Evolutionary conservation across 75 land plant genomes (phyloP), one percentile per base, ranked within the genome.

Genomic region (Picea sitchensis): DNA sequence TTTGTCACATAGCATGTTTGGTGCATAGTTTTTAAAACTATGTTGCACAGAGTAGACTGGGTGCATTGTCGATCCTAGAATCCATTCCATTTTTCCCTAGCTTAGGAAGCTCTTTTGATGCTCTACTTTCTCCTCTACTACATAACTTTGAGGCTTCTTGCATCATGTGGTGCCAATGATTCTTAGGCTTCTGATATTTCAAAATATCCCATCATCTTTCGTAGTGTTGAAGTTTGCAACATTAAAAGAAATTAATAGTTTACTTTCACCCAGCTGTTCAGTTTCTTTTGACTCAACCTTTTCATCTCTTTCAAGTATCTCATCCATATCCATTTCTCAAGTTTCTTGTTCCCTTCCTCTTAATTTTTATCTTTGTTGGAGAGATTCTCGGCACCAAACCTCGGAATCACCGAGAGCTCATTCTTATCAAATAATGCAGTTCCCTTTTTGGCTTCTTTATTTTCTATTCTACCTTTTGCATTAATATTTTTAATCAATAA

Each of bases 271-370:
- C 73, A 87, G 91, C 57, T 74, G 91, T n/a, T 83, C 93, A 72
- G 80, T 78, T 65, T 67, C 87, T 59, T 91, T 94, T 6, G 91
- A 81, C 82, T 96, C 99, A 69, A 98, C 98, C 80, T 98, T 98
- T 83, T 98, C 99, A 44, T 98, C 99, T 56, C 99, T 87, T 73
- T 92, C 99, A 86, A 98, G 88, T 75, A 98, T 98, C 80, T 98
- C 99, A 89, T 98, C 99, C 80, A 98, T 98, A 80, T 98, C 96
- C 93, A 98, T 87, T 91, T 93, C 80, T 90, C 87, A 56, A 98
- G 89, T 65, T 84, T 86, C 84, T 81, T 94, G 75, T 95, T 95
- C 76, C 82, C 90, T 75, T 98, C 99, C 75, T 98, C 98, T 57
- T 95, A 94, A 84, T 86, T 95, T 77, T 87, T 97, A 30, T 97